Percentiles rank a stretch among this genome's conserved stretches.
Evolutionary conservation across 2,329 filamentous ascomycete species (phyloP).

Genomic region (Xylariales sp.): DNA sequence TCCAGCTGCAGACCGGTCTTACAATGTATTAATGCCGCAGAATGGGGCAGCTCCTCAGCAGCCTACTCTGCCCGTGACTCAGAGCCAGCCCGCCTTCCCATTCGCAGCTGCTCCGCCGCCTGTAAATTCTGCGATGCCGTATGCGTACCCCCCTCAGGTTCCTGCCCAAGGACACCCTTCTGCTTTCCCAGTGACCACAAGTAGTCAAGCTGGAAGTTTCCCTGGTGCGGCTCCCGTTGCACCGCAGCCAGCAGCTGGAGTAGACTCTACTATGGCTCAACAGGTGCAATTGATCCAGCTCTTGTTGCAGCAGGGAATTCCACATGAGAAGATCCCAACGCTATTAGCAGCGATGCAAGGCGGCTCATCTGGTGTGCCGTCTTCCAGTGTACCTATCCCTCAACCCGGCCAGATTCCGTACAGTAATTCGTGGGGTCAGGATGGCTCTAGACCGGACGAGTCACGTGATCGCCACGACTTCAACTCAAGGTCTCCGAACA

Average conservation of each 20-base stretch:
- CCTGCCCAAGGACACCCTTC: constrained; percentile 28
- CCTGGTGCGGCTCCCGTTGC: constrained; percentile 30
- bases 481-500: constrained; percentile 58
- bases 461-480: constrained; percentile 52
- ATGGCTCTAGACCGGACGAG: constrained; percentile 33
- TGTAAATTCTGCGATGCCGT: constrained; percentile 51
- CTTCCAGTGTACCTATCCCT: constrained; percentile 27
- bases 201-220: constrained; percentile 34
- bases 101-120: constrained; percentile 44
- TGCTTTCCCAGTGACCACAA: constrained; percentile 26
- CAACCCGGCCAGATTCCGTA: constrained; percentile 39
- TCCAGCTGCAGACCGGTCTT: constrained; percentile 21
- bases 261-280: constrained; percentile 58
- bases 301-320: constrained; percentile 68
- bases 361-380: constrained; percentile 23
- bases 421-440: constrained; percentile 30
- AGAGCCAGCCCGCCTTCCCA: constrained; percentile 28
- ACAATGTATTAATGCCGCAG: constrained; percentile 21
- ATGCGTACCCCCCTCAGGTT: constrained; percentile 41
- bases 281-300: constrained; percentile 72
- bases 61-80: constrained; percentile 18
- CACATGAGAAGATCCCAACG: constrained; percentile 69
- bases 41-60: constrained; percentile 16
- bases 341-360: constrained; percentile 51
- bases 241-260: constrained; percentile 28